Percentiles rank a stretch among this genome's conserved stretches.
Conservation (phyloP, 768 basidiomycete genomes). For the Russula dissimulans region DNA sequence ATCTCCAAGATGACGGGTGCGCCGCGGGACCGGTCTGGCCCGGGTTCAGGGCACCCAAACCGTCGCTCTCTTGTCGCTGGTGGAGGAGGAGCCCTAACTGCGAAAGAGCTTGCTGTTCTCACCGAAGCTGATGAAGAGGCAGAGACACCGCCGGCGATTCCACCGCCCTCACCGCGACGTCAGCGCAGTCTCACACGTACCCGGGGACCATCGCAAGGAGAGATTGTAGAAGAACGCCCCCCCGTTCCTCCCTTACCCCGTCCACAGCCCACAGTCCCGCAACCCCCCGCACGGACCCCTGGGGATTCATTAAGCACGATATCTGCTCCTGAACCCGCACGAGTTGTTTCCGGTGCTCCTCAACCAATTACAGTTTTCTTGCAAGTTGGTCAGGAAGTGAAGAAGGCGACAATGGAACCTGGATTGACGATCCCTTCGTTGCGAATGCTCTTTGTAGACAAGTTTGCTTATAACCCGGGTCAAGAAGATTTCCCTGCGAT, state of each 20-base stretch:
- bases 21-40: slow-evolving; percentile 33
- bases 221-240: slow-evolving; percentile 26
- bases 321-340: slow-evolving; percentile 20
- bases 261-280: background rate
- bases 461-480: slow-evolving; percentile 89
- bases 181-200: slow-evolving; percentile 20
- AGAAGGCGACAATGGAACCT: slow-evolving; percentile 69
- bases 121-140: slow-evolving; percentile 66
- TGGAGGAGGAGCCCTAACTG: slow-evolving; percentile 47
- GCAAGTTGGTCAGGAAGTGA: slow-evolving; percentile 84
- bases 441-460: slow-evolving; percentile 86
- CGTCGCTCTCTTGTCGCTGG: slow-evolving; percentile 56
- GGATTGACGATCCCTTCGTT: slow-evolving; percentile 64
- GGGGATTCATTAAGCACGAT: background rate
- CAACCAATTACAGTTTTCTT: slow-evolving; percentile 63
- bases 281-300: background rate
- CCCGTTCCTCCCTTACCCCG: slow-evolving; percentile 27
- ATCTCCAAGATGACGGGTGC: slow-evolving; percentile 86
- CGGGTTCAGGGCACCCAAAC: slow-evolving; percentile 40
- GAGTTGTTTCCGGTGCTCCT: slow-evolving; percentile 18
- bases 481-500: slow-evolving; percentile 92
- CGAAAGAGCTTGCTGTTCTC: slow-evolving; percentile 63
- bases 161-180: slow-evolving; percentile 17
- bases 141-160: slow-evolving; percentile 16
- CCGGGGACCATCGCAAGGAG: slow-evolving; percentile 21